Evolutionary conservation across 148 eudicot genomes (phyloP).

Genomic region (Pharnaceum exiguum): DNA sequence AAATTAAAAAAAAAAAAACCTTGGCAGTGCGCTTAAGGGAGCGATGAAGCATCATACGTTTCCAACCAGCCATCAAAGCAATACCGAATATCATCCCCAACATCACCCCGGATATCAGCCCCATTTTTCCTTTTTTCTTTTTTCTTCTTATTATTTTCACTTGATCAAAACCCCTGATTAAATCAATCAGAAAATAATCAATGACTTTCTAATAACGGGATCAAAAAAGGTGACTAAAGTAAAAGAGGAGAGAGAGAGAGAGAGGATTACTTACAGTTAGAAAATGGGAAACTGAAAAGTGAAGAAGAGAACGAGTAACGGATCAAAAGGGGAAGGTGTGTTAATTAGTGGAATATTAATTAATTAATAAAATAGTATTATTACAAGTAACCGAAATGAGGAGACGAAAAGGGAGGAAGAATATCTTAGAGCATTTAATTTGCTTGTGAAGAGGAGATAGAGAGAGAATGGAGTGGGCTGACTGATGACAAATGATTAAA

Average conservation of each 20-base stretch:
- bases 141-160: conserved; percentile 3
- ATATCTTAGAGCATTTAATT: conserved; percentile 9
- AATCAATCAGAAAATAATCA: not conserved
- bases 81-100: conserved; percentile 75
- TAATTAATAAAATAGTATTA: too few relatives aligned
- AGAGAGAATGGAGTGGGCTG: not conserved
- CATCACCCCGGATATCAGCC: conserved; percentile 75
- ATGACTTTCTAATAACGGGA: not conserved
- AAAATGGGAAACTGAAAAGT: not conserved
- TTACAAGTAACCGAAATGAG: conserved; percentile 20
- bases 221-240: not conserved
- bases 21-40: conserved; percentile 62
- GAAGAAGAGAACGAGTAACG: conserved; percentile 9
- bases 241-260: not conserved
- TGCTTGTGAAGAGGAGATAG: not conserved
- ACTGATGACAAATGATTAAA: not conserved
- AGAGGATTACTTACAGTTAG: conserved; percentile 9
- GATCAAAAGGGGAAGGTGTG: conserved; percentile 25
- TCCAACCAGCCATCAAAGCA: conserved; percentile 88
- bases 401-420: too few relatives aligned
- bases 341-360: too few relatives aligned
- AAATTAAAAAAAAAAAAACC: conserved; percentile 29
- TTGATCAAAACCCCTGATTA: not conserved
- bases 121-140: conserved; percentile 42
- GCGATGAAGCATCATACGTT: conserved; percentile 76